Conservation (phyloP, 768 basidiomycete genomes). For the Podaxis pistillaris region DNA sequence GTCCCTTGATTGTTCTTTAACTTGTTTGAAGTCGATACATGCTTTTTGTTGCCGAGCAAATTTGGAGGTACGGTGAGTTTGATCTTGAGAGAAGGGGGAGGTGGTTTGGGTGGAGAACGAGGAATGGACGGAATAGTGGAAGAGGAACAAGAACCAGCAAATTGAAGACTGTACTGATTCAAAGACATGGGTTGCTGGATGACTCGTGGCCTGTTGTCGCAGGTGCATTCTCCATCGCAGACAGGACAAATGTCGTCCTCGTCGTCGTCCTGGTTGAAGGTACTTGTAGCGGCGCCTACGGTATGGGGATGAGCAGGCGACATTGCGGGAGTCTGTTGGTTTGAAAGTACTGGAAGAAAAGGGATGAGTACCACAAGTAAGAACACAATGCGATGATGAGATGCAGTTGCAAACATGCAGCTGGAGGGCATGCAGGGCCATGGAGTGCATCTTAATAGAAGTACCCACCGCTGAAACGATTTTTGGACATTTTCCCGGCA, state of each 20-base stretch:
- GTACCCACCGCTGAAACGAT: conserved; percentile 36
- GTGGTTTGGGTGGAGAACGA: conserved; percentile 25
- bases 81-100: conserved; percentile 59
- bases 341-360: conserved; percentile 31
- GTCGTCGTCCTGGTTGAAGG: conserved; percentile 59
- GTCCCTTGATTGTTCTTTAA: conserved; percentile 29
- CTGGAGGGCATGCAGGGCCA: conserved; percentile 1
- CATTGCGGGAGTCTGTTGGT: conserved; percentile 59
- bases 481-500: conserved; percentile 40
- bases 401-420: conserved; percentile 7
- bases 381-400: conserved; percentile 4
- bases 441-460: background rate
- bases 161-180: conserved; percentile 35
- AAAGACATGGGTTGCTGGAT: conserved; percentile 30
- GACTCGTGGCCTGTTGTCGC: conserved; percentile 48
- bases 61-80: conserved; percentile 64
- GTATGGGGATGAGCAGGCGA: conserved; percentile 70
- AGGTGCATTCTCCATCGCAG: conserved; percentile 89
- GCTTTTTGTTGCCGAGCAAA: conserved; percentile 44
- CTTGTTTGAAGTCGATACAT: conserved; percentile 23
- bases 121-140: conserved; percentile 31
- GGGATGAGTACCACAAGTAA: conserved; percentile 15
- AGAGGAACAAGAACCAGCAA: conserved; percentile 34
- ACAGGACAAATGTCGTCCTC: conserved; percentile 88
- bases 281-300: conserved; percentile 45